Conservation (phyloP, 805 yeast species). For the Metschnikowia colocasiae region DNA sequence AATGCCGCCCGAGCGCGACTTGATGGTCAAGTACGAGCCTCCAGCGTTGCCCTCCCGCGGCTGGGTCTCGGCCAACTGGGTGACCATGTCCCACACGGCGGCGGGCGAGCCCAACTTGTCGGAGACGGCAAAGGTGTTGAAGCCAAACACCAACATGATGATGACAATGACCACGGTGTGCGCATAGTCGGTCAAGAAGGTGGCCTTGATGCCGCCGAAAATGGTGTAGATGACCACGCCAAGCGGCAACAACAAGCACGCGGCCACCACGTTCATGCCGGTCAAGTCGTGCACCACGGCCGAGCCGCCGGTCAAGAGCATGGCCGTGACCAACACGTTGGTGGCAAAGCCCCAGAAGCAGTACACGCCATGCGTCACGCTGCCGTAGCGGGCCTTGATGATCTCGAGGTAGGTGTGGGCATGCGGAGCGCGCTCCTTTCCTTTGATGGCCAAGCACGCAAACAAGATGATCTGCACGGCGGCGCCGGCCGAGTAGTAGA, state of each 20-base stretch:
- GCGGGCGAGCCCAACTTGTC: conserved; percentile 76
- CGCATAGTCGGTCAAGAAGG: conserved; percentile 43
- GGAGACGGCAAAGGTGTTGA: conserved; percentile 71
- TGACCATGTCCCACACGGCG: conserved; percentile 69
- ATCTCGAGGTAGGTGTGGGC: conserved; percentile 92
- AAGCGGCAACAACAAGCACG: conserved; percentile 76
- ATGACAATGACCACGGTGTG: conserved; percentile 59
- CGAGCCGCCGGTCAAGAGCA: conserved; percentile 88
- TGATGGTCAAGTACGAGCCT: conserved; percentile 87
- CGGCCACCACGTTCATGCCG: conserved; percentile 80
- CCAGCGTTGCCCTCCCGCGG: conserved; percentile 79
- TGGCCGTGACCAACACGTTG: conserved; percentile 85
- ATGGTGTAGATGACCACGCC: conserved; percentile 55
- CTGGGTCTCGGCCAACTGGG: conserved; percentile 50
- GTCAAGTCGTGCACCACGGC: conserved; percentile 78
- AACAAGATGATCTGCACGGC: conserved; percentile 83
- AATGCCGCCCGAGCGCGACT: conserved; percentile 80
- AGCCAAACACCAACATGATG: conserved; percentile 76
- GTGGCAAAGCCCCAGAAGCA: conserved; percentile 83
- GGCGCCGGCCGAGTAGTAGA: conserved; percentile 89
- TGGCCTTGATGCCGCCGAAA: conserved; percentile 45
- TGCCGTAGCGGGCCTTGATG: conserved; percentile 75
- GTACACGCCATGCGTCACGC: conserved; percentile 63
- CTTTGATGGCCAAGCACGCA: conserved; percentile 82
- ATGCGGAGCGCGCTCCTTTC: conserved; percentile 84